Evolutionary conservation across 495 filamentous ascomycete species (phyloP).

Genomic region (Neurospora sp.): DNA sequence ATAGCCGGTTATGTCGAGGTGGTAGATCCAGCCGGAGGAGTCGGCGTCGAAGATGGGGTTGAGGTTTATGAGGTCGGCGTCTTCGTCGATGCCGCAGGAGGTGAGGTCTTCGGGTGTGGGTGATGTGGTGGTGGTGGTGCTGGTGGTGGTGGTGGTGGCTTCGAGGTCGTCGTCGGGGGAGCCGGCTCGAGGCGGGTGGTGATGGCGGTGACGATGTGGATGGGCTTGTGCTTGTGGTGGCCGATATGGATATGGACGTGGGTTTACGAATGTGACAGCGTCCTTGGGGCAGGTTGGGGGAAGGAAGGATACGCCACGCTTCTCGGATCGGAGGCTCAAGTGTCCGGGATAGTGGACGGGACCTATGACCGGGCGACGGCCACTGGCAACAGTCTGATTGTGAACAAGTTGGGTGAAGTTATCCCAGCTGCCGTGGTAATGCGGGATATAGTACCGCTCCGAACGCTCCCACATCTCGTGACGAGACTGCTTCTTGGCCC

Average conservation of each 20-base stretch:
- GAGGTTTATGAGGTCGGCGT: slow-evolving; percentile 88
- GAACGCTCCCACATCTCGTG: slow-evolving; percentile 86
- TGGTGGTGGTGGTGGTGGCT: slow-evolving; percentile 88
- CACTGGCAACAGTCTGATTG: slow-evolving; percentile 39
- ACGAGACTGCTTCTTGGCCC: slow-evolving; percentile 71
- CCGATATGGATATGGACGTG: background rate
- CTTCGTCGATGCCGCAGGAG: slow-evolving; percentile 78
- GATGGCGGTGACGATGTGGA: background rate
- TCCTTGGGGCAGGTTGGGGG: slow-evolving; percentile 38
- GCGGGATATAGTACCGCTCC: slow-evolving; percentile 81
- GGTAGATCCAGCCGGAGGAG: slow-evolving; percentile 77
- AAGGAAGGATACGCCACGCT: slow-evolving; percentile 49
- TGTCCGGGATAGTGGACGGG: slow-evolving; percentile 54
- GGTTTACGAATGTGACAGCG: background rate
- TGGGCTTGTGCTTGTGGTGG: background rate
- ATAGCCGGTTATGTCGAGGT: slow-evolving; percentile 81
- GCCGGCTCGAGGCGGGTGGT: background rate
- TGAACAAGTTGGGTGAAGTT: slow-evolving; percentile 56
- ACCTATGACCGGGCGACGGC: slow-evolving; percentile 65
- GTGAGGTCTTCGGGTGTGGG: slow-evolving; percentile 66
- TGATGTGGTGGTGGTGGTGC: slow-evolving; percentile 79
- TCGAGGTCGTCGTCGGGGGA: slow-evolving; percentile 59
- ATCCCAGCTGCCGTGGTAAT: slow-evolving; percentile 76
- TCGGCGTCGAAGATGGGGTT: slow-evolving; percentile 89
- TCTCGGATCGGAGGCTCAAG: slow-evolving; percentile 48